phyloP scores from a whole-genome alignment of 1,284 basidiomycete genomes.

The Dichomitus squalens region DNA sequence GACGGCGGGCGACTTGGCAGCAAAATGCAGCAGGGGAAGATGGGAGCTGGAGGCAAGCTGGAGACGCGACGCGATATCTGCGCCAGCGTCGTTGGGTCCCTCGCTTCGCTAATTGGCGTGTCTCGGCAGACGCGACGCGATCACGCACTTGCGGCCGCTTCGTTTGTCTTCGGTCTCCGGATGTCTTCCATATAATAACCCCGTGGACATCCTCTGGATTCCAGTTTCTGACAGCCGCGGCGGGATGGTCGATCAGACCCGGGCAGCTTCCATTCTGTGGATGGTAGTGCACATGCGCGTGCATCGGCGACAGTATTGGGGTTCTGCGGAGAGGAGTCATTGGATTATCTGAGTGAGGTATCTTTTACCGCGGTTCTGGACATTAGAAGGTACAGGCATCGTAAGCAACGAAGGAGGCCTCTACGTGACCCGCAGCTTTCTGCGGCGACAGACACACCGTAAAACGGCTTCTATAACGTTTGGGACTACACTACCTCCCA shows the following conservation, averaged over 20 bases:
- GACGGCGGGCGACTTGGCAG: not conserved
- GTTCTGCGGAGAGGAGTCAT: not conserved
- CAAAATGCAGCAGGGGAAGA: not conserved
- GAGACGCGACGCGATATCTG: not conserved
- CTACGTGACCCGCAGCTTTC: not conserved
- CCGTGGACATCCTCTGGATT: no score
- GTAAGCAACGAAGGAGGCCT: not conserved
- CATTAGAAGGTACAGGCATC: not conserved
- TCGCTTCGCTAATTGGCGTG: not conserved
- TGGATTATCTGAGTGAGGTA: not conserved
- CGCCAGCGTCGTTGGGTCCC: not conserved
- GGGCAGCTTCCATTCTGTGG: no score
- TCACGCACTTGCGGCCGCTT: not conserved
- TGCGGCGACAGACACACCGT: not conserved
- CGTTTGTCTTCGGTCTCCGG: no score
- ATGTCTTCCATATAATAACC: no score
- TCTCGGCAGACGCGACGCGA: slow-evolving; percentile 6
- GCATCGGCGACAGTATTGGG: not conserved
- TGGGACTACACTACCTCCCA: no score
- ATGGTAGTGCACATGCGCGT: no score
- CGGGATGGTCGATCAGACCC: no score
- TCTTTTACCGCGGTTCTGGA: not conserved
- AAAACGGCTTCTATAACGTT: not conserved
- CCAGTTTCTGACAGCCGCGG: no score
- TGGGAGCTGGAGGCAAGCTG: not conserved